Evolutionary conservation across 345 rosid species (phyloP).

Genomic region (Eucalyptus cladocalyx): DNA sequence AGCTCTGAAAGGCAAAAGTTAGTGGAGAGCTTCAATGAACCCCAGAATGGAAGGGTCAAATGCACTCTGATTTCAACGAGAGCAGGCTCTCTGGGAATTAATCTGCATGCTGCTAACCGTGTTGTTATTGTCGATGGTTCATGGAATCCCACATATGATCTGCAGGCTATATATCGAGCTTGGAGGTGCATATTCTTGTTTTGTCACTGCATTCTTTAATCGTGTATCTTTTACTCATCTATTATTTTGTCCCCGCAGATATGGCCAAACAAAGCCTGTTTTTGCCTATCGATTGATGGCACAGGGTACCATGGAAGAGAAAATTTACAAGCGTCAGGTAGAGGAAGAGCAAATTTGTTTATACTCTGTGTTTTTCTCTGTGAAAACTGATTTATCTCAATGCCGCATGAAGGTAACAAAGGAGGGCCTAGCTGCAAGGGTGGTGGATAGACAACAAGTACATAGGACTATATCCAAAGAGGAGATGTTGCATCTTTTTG

Average conservation of each 20-base stretch:
- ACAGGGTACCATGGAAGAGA: constrained; percentile 98
- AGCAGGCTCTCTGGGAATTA: constrained; percentile 98
- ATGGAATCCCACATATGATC: constrained; percentile 99
- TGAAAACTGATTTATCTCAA: neutral
- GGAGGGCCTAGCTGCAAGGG: constrained; percentile 99
- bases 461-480: constrained; percentile 93
- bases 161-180: constrained; percentile 96
- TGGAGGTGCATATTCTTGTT: constrained; percentile 63
- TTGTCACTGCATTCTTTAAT: neutral
- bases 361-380: neutral
- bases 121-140: constrained; percentile 98
- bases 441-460: constrained; percentile 98
- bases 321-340: constrained; percentile 98
- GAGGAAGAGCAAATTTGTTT: neutral
- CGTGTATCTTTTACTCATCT: neutral
- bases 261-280: constrained; percentile 97
- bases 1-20: constrained; percentile 93
- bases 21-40: constrained; percentile 92
- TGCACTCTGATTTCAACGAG: constrained; percentile 94
- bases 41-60: constrained; percentile 73
- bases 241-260: constrained; percentile 31
- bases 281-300: constrained; percentile 97
- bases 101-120: constrained; percentile 97
- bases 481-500: constrained; percentile 98
- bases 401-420: constrained; percentile 71